Evolutionary conservation across 2,329 filamentous ascomycete species (phyloP).

Genomic region (Zymoseptoria ardabiliae): DNA sequence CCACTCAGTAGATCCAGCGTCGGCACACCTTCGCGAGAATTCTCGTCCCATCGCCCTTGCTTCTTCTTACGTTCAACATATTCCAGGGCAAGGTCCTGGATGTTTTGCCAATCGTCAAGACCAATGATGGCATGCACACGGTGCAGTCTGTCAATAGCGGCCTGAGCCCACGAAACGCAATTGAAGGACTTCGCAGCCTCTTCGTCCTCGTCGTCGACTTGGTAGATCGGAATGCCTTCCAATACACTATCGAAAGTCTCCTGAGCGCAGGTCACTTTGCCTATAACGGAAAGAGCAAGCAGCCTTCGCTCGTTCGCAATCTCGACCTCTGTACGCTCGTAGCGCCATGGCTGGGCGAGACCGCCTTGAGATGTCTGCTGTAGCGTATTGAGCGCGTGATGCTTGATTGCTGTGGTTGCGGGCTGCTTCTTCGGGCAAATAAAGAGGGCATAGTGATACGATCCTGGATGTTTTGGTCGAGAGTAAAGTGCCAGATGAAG

Average conservation of each 20-base stretch:
- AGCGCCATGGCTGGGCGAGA: constrained; percentile 11
- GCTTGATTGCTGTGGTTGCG: constrained; percentile 7
- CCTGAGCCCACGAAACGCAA: constrained; percentile 10
- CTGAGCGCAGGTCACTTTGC: constrained; percentile 6
- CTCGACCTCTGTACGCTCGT: constrained; percentile 5
- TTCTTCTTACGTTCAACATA: constrained; percentile 9
- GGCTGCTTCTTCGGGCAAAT: constrained; percentile 13
- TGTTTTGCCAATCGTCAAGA: constrained; percentile 4
- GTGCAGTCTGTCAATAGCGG: constrained; percentile 4
- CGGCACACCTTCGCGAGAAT: constrained; percentile 3
- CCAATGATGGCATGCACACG: constrained; percentile 1
- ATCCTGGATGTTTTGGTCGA: constrained; percentile 17
- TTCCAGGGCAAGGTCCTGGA: constrained; percentile 4
- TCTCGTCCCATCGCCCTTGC: constrained; percentile 8
- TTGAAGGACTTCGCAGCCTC: constrained; percentile 2
- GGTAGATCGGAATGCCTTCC: constrained; percentile 6
- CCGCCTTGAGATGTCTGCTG: constrained; percentile 3
- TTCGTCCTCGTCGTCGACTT: constrained; percentile 5
- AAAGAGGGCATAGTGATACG: constrained; percentile 21
- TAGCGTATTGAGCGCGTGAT: constrained; percentile 14
- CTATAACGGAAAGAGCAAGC: constrained; percentile 8
- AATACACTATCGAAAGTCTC: constrained; percentile 2
- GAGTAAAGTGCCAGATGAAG: constrained; percentile 21
- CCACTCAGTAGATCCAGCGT: constrained; percentile 8
- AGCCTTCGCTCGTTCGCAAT: constrained; percentile 4